Percentiles rank a stretch among this genome's conserved stretches.
Evolutionary conservation across 495 filamentous ascomycete genomes (phyloP).

Genomic region (Tuber borchii): DNA sequence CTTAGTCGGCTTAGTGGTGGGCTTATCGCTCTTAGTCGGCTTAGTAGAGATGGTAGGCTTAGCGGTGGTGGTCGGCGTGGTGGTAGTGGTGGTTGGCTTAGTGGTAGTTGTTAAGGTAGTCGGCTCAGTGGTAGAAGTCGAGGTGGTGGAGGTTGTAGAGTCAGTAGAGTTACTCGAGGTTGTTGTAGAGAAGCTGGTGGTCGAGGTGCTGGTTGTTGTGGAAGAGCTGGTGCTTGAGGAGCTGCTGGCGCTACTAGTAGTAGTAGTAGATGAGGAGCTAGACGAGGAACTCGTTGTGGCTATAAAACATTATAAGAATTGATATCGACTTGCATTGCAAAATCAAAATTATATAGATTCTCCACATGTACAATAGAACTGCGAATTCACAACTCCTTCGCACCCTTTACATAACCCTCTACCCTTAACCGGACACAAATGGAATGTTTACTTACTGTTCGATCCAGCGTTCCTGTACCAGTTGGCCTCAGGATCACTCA

Average conservation of each 20-base stretch:
- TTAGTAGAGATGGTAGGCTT: no score
- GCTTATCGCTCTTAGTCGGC: no score
- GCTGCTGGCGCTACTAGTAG: constrained; percentile 17
- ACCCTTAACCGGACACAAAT: not conserved
- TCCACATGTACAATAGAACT: not conserved
- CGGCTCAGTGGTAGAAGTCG: not conserved
- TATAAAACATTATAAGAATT: not conserved
- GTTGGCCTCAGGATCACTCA: constrained; percentile 43
- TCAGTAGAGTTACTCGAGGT: not conserved
- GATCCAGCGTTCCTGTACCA: constrained; percentile 44
- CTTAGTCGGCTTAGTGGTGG: no score
- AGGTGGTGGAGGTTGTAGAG: constrained; percentile 1
- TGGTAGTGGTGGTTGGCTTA: no score
- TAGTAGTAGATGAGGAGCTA: constrained; percentile 7
- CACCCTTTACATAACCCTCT: not conserved
- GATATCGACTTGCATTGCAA: not conserved
- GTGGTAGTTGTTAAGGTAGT: constrained; percentile 1
- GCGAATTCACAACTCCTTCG: not conserved
- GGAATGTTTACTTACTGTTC: not conserved
- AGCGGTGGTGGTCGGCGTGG: not conserved
- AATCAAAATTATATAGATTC: constrained; percentile 1
- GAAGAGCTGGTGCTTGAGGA: not conserved
- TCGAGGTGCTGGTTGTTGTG: not conserved
- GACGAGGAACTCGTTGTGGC: constrained; percentile 3
- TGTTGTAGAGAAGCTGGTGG: not conserved